Evolutionary conservation across 148 eudicot species (phyloP), one percentile per base, ranked within the genome.

Genomic region (Amaranthus palmeri): DNA sequence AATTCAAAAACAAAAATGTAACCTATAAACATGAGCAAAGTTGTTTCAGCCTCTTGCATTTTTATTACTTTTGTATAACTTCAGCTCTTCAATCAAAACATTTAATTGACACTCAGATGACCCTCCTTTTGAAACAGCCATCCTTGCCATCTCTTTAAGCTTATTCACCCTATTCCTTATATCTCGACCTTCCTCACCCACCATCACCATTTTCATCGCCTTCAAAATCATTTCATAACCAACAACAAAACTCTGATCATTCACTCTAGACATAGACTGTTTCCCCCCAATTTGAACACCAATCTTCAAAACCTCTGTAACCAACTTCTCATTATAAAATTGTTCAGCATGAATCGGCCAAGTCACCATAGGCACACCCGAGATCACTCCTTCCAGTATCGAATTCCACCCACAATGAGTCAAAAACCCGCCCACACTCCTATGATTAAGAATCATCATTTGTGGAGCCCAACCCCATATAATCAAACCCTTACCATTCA

Each of bases 51-150:
- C n/a, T n/a, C n/a, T n/a, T n/a, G n/a, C n/a, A n/a, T n/a, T n/a
- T n/a, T n/a, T n/a, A n/a, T 25, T 25, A 25, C 36, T 25, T 25
- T 14, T 57, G 61, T n/a, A 57, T n/a, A 40, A 8, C 61, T 58
- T 81, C 55, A 84, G 36, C 56, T 82, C 85, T 61, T 77, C 65
- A 5, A 81, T n/a, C 63, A 84, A 64, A 79, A 70, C 71, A 69
- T 18, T 68, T 73, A 84, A 36, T 55, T 68, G 73, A 40, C 47
- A 12, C 36, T 81, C 70, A 17, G 89, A 86, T 8, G 89, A 86
- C 6, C 86, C 86, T 1, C 81, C 89, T 74, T 76, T 73, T 54
- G 71, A 76, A 67, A 81, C 74, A 10, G 83, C 86, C 77, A 41
- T 70, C 69, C 54, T 72, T 4, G 88, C 88, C 85, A 65, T 64